Evolutionary conservation across 306 rosid species (phyloP).

Genomic region (Trichosanthes cucumerina): DNA sequence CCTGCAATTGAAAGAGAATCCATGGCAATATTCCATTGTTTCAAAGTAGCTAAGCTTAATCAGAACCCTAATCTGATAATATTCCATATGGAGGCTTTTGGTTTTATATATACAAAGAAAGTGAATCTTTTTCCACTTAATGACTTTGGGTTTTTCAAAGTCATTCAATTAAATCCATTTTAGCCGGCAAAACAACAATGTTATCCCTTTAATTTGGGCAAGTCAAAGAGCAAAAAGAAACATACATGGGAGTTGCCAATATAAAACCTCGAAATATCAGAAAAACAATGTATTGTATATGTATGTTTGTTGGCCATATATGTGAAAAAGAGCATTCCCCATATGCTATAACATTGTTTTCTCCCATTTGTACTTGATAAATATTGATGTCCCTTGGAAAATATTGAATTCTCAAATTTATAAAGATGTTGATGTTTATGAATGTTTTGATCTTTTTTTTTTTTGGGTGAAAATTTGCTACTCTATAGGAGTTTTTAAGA

Average conservation of each 20-base stretch:
- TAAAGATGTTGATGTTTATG: background rate
- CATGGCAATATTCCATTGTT: background rate
- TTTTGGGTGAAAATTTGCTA: too few relatives aligned
- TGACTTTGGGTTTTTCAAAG: background rate
- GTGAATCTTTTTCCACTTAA: background rate
- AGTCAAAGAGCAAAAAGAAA: background rate
- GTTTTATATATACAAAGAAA: background rate
- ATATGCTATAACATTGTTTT: background rate
- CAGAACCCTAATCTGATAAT: background rate
- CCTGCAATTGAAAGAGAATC: background rate
- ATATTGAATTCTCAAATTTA: background rate
- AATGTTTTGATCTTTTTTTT: too few relatives aligned
- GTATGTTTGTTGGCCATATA: background rate
- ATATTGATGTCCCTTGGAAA: background rate
- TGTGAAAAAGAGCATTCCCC: background rate
- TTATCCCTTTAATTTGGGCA: background rate
- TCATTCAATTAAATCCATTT: background rate
- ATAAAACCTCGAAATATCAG: background rate
- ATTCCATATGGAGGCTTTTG: background rate
- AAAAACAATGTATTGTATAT: background rate
- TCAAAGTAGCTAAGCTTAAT: background rate
- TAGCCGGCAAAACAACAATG: background rate
- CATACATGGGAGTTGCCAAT: background rate
- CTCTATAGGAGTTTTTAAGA: too few relatives aligned
- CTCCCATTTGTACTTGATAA: background rate